Evolutionary conservation across 805 yeast species (phyloP), one percentile per base, ranked within the genome.

Genomic region (Ogataea dorogensis): DNA sequence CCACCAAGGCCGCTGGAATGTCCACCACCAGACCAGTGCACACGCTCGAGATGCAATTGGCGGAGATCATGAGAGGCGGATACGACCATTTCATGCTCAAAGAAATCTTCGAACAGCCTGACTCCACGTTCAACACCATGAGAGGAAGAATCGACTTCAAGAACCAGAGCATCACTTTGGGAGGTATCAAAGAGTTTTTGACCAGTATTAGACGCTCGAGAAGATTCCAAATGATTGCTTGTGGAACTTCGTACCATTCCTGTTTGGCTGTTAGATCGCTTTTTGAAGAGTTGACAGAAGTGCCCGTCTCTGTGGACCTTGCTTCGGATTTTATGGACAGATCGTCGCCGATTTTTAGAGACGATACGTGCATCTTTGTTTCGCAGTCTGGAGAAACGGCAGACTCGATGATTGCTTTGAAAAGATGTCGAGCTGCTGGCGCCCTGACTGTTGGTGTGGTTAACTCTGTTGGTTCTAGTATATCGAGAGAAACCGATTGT

Each of bases 341-440:
- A 67, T 77, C 72, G 50, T 85, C 96, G 2, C 98, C 98, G n/a
- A 94, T 93, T 27, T 93, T 91, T 69, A 83, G 98, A 70, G 98
- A 93, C 64, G 98, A 93, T 63, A 87, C 95, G 4, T 88, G 97
- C 68, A 79, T 94, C 27, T 93, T 93, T 64, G 99, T 93, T 17
- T 93, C 98, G 7, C 99, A 93, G 68, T 86, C 96, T 40, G 99
- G 99, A 63, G 99, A 93, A 69, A 93, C 99, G 34, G 98, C 98
- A 21, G 99, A 93, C 64, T 80, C 96, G 6, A 85, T 93, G 78
- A 75, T 87, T 60, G 98, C 97, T 16, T 77, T 93, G 54, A 91
- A 87, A 62, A 89, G 88, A 69, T 91, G 97, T 70, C 75, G 84
- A 58, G 98, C 94, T 57, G 82, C 96, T 58, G 98, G 98, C 52